Evolutionary conservation across 108 stramenopile species (phyloP), one percentile per base, ranked within the genome.

Genomic region (Skeletonema costatum): DNA sequence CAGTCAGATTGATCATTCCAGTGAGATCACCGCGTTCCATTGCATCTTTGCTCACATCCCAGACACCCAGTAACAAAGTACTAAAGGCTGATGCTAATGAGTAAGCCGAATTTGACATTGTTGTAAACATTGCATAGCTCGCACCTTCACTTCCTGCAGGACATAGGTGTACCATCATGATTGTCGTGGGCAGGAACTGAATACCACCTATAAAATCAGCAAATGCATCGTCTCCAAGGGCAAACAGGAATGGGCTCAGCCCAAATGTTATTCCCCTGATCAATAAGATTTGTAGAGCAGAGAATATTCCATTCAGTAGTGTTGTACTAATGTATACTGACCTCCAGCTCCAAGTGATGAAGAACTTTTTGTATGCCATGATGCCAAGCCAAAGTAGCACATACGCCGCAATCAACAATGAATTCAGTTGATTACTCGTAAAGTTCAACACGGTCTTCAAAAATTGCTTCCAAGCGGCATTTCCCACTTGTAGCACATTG

Each of bases 81-180:
- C 86, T 82, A 21, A 95, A 53, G 0, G 90, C 90, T 32, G 76
- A 50, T 35, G 78, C 75, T 53, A 95, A 56, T 16, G 83, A 84
- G 13, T 73, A 59, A 1, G 94, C 94, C 4, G 84, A 82, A 53
- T 94, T 92, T 73, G 81, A 80, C 66, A 93, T 85, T 10, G 92
- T 93, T 48, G 92, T 93, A 62, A 93, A 93, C 94, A 95, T 95
- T 59, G 92, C 92, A 77, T 95, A 95, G 35, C 83, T 85, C 31
- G 94, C 89, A 32, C 94, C 94, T 85, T 95, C 94, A 2, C 76
- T 82, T 35, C 92, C 92, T 11, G 73, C 19, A 31, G 92, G 92
- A 68, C 92, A 93, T 14, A 93, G 82, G 62, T 93, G 85, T 0
- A 93, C 94, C 94, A 93, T 91, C 88, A 93, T 88, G 16, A 93